Evolutionary conservation across 1,139 yeast genomes (phyloP).

Genomic region (Blastobotrys ciferrii): DNA sequence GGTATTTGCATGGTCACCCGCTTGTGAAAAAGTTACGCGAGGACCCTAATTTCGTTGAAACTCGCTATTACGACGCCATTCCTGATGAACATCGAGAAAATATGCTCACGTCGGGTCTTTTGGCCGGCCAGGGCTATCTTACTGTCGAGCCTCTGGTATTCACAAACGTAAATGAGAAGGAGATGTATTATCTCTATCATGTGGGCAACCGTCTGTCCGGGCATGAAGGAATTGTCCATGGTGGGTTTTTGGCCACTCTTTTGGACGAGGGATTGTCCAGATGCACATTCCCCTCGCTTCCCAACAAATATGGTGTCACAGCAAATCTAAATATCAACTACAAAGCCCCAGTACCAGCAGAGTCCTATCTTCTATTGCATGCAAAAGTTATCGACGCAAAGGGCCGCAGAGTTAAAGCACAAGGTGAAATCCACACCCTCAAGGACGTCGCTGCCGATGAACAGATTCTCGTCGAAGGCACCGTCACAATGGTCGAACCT

Average conservation of each 20-base stretch:
- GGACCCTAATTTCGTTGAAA: constrained; percentile 22
- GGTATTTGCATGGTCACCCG: constrained; percentile 25
- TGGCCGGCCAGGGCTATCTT: constrained; percentile 28
- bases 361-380: constrained; percentile 60
- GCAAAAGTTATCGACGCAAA: constrained; percentile 65
- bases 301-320: constrained; percentile 80
- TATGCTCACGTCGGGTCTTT: constrained; percentile 30
- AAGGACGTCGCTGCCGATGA: constrained; percentile 14
- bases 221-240: constrained; percentile 73
- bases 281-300: constrained; percentile 83
- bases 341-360: constrained; percentile 60
- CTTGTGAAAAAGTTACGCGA: constrained; percentile 23
- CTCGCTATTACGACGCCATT: constrained; percentile 28
- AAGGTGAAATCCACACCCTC: constrained; percentile 44
- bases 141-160: constrained; percentile 33
- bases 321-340: constrained; percentile 74
- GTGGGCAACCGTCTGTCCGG: constrained; percentile 65
- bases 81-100: constrained; percentile 28
- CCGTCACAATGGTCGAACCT: constrained; percentile 30
- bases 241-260: constrained; percentile 80
- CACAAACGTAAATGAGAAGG: constrained; percentile 20
- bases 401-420: constrained; percentile 77
- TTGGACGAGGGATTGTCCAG: constrained; percentile 84
- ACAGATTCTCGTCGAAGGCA: constrained; percentile 25
- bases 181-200: constrained; percentile 51